Conservation (phyloP, 2,329 filamentous ascomycete genomes). For the Calonectria multiphialidica region DNA sequence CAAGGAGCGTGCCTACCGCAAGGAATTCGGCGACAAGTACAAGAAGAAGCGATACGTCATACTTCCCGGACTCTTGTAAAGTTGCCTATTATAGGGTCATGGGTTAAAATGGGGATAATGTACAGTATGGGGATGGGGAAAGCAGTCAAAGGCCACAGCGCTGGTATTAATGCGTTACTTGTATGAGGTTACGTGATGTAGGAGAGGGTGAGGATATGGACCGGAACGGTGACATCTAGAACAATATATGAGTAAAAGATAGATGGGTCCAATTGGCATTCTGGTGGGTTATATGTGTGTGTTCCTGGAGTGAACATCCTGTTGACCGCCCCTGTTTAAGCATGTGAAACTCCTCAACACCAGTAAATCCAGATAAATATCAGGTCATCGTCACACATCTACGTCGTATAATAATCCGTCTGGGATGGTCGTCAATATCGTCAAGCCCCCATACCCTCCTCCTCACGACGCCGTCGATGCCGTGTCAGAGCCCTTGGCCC, state of each 20-base stretch:
- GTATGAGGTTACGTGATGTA: neutral
- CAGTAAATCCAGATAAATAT: neutral
- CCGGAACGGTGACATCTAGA: neutral
- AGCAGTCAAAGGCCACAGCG: neutral
- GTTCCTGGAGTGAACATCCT: neutral
- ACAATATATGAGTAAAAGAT: neutral
- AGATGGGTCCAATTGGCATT: conserved; percentile 4
- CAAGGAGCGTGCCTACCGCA: conserved; percentile 91
- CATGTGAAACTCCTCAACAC: neutral
- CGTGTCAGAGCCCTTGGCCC: conserved; percentile 53
- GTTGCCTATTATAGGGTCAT: neutral
- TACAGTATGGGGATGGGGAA: neutral
- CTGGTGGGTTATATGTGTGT: neutral
- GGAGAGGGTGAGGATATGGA: neutral
- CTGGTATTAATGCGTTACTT: neutral
- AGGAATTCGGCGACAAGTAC: conserved; percentile 93
- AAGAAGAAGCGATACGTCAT: conserved; percentile 92
- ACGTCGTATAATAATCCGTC: conserved; percentile 3
- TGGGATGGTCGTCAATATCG: neutral
- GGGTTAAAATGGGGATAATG: neutral
- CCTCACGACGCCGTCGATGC: conserved; percentile 49
- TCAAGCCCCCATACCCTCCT: neutral
- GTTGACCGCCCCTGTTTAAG: neutral
- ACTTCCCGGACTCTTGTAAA: conserved; percentile 80
- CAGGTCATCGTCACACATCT: conserved; percentile 2